A percentile compares a stretch with the other conserved stretches of the same genome.
phyloP scores from a whole-genome alignment of 2,329 filamentous ascomycete genomes.

The Pseudocercospora macadamiae region DNA sequence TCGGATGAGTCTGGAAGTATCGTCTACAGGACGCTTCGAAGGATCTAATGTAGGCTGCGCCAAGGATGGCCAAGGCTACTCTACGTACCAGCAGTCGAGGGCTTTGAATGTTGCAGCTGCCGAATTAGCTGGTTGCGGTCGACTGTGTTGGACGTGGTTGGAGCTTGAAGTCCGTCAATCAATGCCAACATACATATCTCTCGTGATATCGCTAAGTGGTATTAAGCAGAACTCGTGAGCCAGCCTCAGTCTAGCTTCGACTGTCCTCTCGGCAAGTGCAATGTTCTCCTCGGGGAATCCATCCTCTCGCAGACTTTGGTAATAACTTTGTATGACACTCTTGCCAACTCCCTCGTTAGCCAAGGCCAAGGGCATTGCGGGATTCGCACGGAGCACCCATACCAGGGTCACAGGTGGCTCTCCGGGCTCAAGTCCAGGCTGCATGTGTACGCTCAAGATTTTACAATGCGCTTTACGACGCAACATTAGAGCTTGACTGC shows the following conservation, averaged over 20 bases:
- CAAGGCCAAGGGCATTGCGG: conserved; percentile 12
- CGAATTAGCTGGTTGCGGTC: no score
- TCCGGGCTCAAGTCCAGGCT: conserved; percentile 27
- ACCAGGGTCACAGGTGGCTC: conserved; percentile 28
- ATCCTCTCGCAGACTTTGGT: conserved; percentile 28
- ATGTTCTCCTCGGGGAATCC: conserved; percentile 28
- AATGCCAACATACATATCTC: conserved; percentile 24
- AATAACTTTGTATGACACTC: conserved; percentile 25
- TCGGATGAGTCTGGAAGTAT: neutral
- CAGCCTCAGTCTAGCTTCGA: conserved; percentile 16
- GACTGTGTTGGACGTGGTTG: no score
- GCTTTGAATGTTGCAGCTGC: no score
- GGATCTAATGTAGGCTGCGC: neutral
- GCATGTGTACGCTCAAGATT: conserved; percentile 27
- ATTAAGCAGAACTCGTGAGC: conserved; percentile 24
- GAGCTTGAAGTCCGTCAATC: no score
- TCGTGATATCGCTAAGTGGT: conserved; percentile 22
- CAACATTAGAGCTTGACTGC: conserved; percentile 28
- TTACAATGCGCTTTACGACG: conserved; percentile 6
- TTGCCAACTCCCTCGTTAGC: conserved; percentile 12
- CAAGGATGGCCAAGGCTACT: neutral
- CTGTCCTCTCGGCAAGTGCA: conserved; percentile 24
- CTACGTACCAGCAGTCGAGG: no score
- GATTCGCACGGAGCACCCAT: conserved; percentile 29
- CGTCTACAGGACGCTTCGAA: neutral